A percentile compares a stretch with the other conserved stretches of the same genome.
Evolutionary conservation across 1,284 basidiomycete genomes (phyloP).

Genomic region (Papiliotrema flavescens): DNA sequence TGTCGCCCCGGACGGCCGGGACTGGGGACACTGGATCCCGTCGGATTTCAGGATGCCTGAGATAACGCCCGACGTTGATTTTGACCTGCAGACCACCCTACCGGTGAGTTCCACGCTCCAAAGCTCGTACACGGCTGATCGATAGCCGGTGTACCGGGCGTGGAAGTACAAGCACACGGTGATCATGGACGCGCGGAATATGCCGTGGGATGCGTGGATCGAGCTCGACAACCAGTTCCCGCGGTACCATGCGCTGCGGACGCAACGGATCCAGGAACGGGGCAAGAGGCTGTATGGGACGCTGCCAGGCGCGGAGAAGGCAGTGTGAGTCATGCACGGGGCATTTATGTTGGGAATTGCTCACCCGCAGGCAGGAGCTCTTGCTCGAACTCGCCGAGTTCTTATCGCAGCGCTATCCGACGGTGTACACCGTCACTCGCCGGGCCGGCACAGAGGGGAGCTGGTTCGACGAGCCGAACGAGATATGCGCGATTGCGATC

Average conservation of each 20-base stretch:
- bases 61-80: not conserved
- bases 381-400: conserved; percentile 1
- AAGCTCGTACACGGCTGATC: not conserved
- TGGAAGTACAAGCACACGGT: conserved; percentile 3
- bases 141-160: conserved; percentile 1
- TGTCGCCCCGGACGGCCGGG: not conserved
- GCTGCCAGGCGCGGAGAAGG: not conserved
- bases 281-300: not conserved
- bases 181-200: not conserved
- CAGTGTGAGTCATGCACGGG: conserved; percentile 1
- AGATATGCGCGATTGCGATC: not conserved
- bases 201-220: not conserved
- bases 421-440: not conserved
- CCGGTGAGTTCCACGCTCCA: not conserved
- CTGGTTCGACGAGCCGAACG: conserved; percentile 5
- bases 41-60: not conserved
- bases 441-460: not conserved
- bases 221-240: conserved; percentile 1
- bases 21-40: conserved; percentile 1
- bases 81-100: not conserved
- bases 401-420: not conserved
- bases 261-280: not conserved
- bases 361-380: not conserved
- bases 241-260: not conserved
- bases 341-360: not conserved